A percentile compares a stretch with the other conserved stretches of the same genome.
Conservation (phyloP, 208 protist genomes). For the Leptomonas seymouri region DNA sequence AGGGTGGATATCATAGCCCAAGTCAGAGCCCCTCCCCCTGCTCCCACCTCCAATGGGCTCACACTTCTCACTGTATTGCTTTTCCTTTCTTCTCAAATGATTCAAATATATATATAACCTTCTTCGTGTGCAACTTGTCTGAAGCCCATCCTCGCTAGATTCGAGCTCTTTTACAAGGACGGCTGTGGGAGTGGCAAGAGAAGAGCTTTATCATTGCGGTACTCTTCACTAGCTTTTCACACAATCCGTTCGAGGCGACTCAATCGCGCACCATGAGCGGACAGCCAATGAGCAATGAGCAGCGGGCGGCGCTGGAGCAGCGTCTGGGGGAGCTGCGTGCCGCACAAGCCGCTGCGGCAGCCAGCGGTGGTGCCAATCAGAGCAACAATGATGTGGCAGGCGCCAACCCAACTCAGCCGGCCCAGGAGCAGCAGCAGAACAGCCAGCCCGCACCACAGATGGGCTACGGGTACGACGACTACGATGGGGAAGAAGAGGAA, state of each 20-base stretch:
- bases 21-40: no score
- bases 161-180: no score
- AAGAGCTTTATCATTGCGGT: no score
- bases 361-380: background rate
- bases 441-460: conserved; percentile 15
- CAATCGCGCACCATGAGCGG: conserved; percentile 17
- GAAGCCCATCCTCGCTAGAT: no score
- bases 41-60: no score
- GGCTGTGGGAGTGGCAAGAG: no score
- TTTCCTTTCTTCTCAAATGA: no score
- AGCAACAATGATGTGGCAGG: background rate
- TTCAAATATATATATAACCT: no score
- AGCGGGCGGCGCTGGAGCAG: conserved; percentile 56
- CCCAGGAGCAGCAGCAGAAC: conserved; percentile 12
- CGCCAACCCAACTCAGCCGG: background rate
- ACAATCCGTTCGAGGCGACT: background rate
- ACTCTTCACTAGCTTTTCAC: no score
- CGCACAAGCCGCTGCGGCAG: conserved; percentile 16
- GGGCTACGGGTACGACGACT: conserved; percentile 31
- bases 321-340: conserved; percentile 45
- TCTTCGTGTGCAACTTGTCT: no score
- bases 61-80: no score
- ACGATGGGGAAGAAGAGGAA: conserved; percentile 39
- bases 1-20: no score
- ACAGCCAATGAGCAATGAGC: conserved; percentile 47